These are phyloP conservation scores for Primulina eburnea DNA, from an alignment of 257 asterid species.

Conservation along the genomic window DNA sequence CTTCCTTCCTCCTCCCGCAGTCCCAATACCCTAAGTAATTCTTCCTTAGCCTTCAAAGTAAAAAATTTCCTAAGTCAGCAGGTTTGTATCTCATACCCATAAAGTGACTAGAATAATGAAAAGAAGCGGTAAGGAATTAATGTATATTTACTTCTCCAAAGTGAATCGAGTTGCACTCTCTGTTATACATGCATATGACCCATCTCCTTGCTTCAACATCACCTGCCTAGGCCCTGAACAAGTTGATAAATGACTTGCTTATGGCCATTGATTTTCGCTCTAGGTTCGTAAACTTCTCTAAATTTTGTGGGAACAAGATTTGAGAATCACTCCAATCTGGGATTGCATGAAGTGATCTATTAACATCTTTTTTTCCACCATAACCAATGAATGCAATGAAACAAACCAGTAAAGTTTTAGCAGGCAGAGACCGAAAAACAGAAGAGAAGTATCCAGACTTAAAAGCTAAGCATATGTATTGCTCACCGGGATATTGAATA, in stretches of 20 bases:
- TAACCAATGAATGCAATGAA: neutral
- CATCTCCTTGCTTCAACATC: conserved; percentile 89
- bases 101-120: conserved; percentile 5
- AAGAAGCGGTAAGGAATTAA: conserved; percentile 10
- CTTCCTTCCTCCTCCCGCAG: conserved; percentile 89
- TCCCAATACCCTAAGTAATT: conserved; percentile 87
- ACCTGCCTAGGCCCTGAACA: conserved; percentile 96
- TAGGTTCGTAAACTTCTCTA: neutral
- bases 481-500: conserved; percentile 87
- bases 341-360: neutral
- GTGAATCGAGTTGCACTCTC: conserved; percentile 84
- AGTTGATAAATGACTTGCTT: conserved; percentile 6
- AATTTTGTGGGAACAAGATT: conserved; percentile 1
- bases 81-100: neutral
- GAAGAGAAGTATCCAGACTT: neutral
- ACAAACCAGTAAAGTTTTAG: neutral
- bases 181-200: conserved; percentile 92
- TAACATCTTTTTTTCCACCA: neutral
- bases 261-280: neutral
- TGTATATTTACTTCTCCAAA: conserved; percentile 63
- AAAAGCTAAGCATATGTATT: neutral
- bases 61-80: conserved; percentile 10
- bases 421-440: neutral
- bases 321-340: neutral
- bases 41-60: conserved; percentile 80